phyloP scores from a whole-genome alignment of 768 basidiomycete genomes.

The Pholiota conissans region DNA sequence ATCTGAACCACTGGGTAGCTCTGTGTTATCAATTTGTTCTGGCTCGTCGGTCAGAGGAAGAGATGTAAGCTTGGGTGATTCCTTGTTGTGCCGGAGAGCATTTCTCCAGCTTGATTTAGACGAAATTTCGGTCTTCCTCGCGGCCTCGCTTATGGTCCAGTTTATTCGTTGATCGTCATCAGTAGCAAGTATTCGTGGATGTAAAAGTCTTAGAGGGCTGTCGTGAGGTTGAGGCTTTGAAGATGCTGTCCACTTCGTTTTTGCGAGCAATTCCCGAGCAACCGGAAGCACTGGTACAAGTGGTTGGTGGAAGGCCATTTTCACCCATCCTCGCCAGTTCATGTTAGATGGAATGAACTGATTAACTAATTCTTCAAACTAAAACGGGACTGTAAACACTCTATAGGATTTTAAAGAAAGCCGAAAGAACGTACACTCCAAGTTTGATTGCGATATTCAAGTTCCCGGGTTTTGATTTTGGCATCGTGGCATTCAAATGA shows the following conservation, averaged over 20 bases:
- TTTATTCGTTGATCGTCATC: slow-evolving; percentile 28
- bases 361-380: slow-evolving; percentile 81
- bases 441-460: slow-evolving; percentile 82
- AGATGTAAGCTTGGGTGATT: slow-evolving; percentile 21
- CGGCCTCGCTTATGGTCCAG: slow-evolving; percentile 13
- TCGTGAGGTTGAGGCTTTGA: slow-evolving; percentile 30
- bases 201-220: slow-evolving; percentile 31
- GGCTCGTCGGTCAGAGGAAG: slow-evolving; percentile 41
- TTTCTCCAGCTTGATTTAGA: slow-evolving; percentile 18
- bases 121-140: slow-evolving; percentile 11
- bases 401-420: neutral
- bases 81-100: slow-evolving; percentile 17
- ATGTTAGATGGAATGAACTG: slow-evolving; percentile 79
- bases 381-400: neutral
- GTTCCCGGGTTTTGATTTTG: slow-evolving; percentile 73
- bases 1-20: slow-evolving; percentile 12
- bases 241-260: slow-evolving; percentile 69
- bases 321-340: slow-evolving; percentile 81
- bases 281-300: slow-evolving; percentile 77
- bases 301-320: slow-evolving; percentile 81
- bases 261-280: slow-evolving; percentile 74
- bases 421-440: slow-evolving; percentile 63
- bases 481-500: slow-evolving; percentile 85
- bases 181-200: slow-evolving; percentile 25
- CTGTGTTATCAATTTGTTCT: slow-evolving; percentile 27